Conservation (phyloP, 106 monocot species). For the Gastrodia elata region DNA sequence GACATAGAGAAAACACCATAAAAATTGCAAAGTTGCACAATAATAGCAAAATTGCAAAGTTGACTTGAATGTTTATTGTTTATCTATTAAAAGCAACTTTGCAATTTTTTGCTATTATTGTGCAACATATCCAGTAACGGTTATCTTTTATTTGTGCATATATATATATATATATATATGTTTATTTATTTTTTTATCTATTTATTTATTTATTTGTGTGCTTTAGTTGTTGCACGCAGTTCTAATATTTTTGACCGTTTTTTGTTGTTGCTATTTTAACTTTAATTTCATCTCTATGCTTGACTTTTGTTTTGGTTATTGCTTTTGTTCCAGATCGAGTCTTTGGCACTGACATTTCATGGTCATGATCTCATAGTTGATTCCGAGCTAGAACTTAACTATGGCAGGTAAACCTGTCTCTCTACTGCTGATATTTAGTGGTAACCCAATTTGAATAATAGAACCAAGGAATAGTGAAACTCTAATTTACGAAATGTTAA, state of each 20-base stretch:
- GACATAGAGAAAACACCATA: too few relatives aligned
- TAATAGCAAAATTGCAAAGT: too few relatives aligned
- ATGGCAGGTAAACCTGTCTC: slow-evolving; percentile 69
- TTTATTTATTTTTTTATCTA: neutral
- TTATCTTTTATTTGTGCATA: too few relatives aligned
- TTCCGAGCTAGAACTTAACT: slow-evolving; percentile 91
- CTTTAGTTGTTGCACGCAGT: too few relatives aligned
- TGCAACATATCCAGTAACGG: too few relatives aligned
- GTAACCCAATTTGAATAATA: neutral
- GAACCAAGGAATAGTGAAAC: neutral
- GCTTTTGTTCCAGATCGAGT: slow-evolving; percentile 60
- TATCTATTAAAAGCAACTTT: too few relatives aligned
- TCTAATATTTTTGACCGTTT: too few relatives aligned
- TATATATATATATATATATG: too few relatives aligned
- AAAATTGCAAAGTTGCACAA: too few relatives aligned
- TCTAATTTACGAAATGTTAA: neutral
- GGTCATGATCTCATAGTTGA: slow-evolving; percentile 97
- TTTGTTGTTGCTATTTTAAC: too few relatives aligned
- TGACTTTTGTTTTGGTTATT: slow-evolving; percentile 4
- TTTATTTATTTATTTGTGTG: too few relatives aligned
- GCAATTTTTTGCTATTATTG: too few relatives aligned
- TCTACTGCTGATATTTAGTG: neutral
- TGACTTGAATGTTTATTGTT: neutral
- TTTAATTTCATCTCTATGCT: neutral
- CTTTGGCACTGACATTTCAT: slow-evolving; percentile 87